phyloP scores from a whole-genome alignment of 2,329 filamentous ascomycete species.

The Penicillium vulpinum region DNA sequence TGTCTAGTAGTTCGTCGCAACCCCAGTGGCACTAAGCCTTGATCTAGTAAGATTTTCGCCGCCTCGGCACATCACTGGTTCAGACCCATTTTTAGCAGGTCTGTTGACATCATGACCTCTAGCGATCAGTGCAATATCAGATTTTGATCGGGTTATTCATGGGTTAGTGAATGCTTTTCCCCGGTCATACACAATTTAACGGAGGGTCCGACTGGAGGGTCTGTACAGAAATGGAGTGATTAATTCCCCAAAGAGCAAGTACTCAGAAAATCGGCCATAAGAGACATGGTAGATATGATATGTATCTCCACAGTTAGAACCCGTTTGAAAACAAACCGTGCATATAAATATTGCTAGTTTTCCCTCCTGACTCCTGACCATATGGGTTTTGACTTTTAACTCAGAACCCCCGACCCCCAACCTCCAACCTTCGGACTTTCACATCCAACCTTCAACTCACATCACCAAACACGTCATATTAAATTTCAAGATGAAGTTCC shows the following conservation, averaged over 20 bases:
- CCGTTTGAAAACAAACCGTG: not conserved
- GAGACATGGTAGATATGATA: not conserved
- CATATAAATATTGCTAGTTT: not conserved
- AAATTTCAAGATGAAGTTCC: slow-evolving; percentile 30
- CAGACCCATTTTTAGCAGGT: not conserved
- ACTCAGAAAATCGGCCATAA: not conserved
- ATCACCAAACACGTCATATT: not conserved
- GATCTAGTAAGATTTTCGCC: slow-evolving; percentile 3
- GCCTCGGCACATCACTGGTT: not conserved
- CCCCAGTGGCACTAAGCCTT: slow-evolving; percentile 4
- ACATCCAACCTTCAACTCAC: not conserved
- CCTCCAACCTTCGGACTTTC: not conserved
- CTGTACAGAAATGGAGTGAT: not conserved
- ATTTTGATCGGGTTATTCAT: not conserved
- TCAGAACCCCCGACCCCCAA: not conserved
- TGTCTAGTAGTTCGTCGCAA: slow-evolving; percentile 3
- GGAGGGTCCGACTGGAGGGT: not conserved
- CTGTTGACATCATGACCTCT: slow-evolving; percentile 6
- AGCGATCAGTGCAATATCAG: not conserved
- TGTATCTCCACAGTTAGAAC: not conserved
- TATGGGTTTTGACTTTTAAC: no score
- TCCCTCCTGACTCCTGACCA: not conserved
- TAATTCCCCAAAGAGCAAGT: not conserved
- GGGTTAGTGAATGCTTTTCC: not conserved
- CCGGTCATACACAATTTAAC: not conserved